A percentile compares a stretch with the other conserved stretches of the same genome.
Conservation (phyloP, 768 basidiomycete species). For the Nidularia sp. region DNA sequence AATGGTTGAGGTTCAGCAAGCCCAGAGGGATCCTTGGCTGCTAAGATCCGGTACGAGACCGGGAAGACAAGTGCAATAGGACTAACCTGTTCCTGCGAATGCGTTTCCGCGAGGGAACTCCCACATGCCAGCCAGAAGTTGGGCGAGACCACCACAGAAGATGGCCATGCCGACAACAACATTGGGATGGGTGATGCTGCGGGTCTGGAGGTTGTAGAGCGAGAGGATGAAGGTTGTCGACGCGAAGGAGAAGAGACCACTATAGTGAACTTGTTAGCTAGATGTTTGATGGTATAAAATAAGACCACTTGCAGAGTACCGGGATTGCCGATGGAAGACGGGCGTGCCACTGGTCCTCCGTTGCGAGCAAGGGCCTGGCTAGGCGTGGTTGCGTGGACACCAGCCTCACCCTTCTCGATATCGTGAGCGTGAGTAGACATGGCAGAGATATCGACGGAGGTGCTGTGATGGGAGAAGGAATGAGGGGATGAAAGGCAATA, state of each 20-base stretch:
- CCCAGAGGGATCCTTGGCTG: slow-evolving; percentile 34
- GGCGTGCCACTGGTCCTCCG: slow-evolving; percentile 16
- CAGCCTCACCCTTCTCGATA: slow-evolving; percentile 27
- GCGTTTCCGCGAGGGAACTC: slow-evolving; percentile 67
- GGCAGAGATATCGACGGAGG: slow-evolving; percentile 1
- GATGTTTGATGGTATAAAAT: not conserved
- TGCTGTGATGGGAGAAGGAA: not conserved
- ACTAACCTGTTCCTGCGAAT: slow-evolving; percentile 71
- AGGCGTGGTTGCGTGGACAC: slow-evolving; percentile 19
- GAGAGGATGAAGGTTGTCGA: slow-evolving; percentile 81
- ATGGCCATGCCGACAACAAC: slow-evolving; percentile 84
- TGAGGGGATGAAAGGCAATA: not conserved
- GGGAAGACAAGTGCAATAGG: slow-evolving; percentile 11
- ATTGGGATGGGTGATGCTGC: slow-evolving; percentile 55
- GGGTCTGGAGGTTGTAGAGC: slow-evolving; percentile 60
- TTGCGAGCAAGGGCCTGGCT: slow-evolving; percentile 18
- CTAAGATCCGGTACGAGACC: no score
- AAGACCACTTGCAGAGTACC: slow-evolving; percentile 41
- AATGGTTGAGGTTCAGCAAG: no score
- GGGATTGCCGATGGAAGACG: slow-evolving; percentile 53
- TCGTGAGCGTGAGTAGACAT: slow-evolving; percentile 14
- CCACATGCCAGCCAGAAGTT: slow-evolving; percentile 90
- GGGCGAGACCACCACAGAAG: slow-evolving; percentile 79
- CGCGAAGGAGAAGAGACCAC: slow-evolving; percentile 80
- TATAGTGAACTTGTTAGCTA: slow-evolving; percentile 16